phyloP scores from a whole-genome alignment of 768 basidiomycete species.

The Termitomyces sp. region DNA sequence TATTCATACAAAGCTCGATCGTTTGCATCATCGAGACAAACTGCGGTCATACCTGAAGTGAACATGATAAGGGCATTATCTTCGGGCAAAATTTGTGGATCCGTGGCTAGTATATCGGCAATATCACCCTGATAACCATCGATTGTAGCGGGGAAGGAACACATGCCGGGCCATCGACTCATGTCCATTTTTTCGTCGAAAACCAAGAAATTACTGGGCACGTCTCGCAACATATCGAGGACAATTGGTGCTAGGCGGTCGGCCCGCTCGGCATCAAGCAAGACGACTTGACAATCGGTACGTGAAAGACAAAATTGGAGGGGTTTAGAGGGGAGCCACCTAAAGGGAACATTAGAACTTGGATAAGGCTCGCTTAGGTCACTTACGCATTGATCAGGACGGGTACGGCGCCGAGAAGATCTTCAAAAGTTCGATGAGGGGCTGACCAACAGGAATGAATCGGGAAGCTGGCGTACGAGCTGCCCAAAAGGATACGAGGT shows the following conservation, averaged over 20 bases:
- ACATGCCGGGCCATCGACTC: conserved; percentile 41
- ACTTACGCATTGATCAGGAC: conserved; percentile 61
- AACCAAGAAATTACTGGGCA: conserved; percentile 40
- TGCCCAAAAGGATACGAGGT: conserved; percentile 60
- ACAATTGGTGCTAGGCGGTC: conserved; percentile 38
- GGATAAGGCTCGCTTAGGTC: neutral
- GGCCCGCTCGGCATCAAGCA: conserved; percentile 62
- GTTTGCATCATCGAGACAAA: neutral
- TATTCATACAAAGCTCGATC: conserved; percentile 8
- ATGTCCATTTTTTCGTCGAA: conserved; percentile 38
- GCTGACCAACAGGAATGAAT: conserved; percentile 10
- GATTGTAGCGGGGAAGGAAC: conserved; percentile 37
- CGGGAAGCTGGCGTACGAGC: conserved; percentile 39
- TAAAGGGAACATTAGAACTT: conserved; percentile 20
- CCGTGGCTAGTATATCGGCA: conserved; percentile 23
- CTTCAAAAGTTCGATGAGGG: conserved; percentile 24
- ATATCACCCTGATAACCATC: conserved; percentile 28
- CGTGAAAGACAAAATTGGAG: conserved; percentile 52
- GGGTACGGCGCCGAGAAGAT: conserved; percentile 60
- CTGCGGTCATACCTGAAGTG: conserved; percentile 46
- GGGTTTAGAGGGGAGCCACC: conserved; percentile 52
- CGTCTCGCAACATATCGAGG: conserved; percentile 26
- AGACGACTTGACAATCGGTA: conserved; percentile 51
- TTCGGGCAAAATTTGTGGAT: conserved; percentile 44
- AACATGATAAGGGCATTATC: conserved; percentile 64